A percentile compares a stretch with the other conserved stretches of the same genome.
Conservation (phyloP, 805 yeast genomes). For the Lachancea waltii region DNA sequence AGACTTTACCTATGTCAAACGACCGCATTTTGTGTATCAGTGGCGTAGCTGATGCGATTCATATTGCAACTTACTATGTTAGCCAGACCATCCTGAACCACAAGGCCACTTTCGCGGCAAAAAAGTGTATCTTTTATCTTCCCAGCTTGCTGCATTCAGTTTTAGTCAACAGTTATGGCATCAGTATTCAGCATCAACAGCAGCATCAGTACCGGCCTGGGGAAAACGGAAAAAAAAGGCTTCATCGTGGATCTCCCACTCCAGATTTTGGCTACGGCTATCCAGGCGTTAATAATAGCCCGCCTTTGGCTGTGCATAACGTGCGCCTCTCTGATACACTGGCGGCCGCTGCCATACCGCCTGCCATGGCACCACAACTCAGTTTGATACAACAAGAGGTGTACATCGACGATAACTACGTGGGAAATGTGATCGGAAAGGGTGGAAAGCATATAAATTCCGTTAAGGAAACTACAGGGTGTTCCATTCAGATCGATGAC, state of each 20-base stretch:
- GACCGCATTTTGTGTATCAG: constrained; percentile 64
- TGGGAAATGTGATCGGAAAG: constrained; percentile 81
- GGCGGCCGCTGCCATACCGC: constrained; percentile 10
- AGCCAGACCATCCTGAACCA: constrained; percentile 62
- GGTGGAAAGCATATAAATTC: constrained; percentile 79
- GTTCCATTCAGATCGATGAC: constrained; percentile 64
- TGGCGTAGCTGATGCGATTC: constrained; percentile 84
- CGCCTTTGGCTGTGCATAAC: constrained; percentile 23
- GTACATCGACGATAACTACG: constrained; percentile 67
- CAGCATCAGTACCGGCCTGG: constrained; percentile 25
- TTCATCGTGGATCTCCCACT: constrained; percentile 3
- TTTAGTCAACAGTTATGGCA: constrained; percentile 15
- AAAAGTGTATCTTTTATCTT: constrained; percentile 32
- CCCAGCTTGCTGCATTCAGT: constrained; percentile 28
- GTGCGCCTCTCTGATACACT: constrained; percentile 21
- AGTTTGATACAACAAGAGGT: constrained; percentile 50
- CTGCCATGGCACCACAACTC: constrained; percentile 34
- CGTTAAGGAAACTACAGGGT: constrained; percentile 67
- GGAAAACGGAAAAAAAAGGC: constrained; percentile 18
- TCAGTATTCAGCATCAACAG: constrained; percentile 21
- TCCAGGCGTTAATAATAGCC: constrained; percentile 22
- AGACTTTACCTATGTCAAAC: constrained; percentile 65
- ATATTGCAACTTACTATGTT: constrained; percentile 71
- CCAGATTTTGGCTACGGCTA: constrained; percentile 6
- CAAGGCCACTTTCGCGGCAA: constrained; percentile 42